A percentile compares a stretch with the other conserved stretches of the same genome.
Conservation (phyloP, 208 protist genomes). For the Leishmania turanica region DNA sequence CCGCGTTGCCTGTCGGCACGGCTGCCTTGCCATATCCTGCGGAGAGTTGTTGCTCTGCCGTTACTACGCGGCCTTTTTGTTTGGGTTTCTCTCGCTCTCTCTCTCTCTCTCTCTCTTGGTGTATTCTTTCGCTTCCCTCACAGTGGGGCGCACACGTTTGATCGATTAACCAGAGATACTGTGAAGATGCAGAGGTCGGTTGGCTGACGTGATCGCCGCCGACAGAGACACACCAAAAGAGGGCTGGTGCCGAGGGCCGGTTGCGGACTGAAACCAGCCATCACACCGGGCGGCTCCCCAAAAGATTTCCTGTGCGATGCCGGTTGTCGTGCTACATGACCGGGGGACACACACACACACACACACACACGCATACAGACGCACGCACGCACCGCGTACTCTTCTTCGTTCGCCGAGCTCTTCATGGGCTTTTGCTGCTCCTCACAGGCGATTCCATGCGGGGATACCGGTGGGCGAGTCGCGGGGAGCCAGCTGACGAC, state of each 20-base stretch:
- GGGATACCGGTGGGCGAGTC: constrained; percentile 90
- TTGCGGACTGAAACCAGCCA: not conserved
- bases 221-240: not conserved
- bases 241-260: not conserved
- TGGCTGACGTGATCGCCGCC: not conserved
- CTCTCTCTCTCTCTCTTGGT: not conserved
- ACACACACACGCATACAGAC: not conserved
- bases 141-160: not conserved
- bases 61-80: not conserved
- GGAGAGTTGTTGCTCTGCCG: not conserved
- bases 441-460: constrained; percentile 84
- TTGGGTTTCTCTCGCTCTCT: not conserved
- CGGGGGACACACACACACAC: not conserved
- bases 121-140: not conserved
- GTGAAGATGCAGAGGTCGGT: constrained; percentile 1
- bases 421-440: too few species aligned
- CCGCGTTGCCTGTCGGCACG: not conserved
- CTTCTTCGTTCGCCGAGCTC: not conserved
- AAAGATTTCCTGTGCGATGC: not conserved
- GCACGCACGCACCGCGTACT: not conserved
- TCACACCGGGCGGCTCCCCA: not conserved
- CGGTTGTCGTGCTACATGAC: not conserved
- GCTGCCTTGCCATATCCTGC: not conserved
- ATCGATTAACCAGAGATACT: not conserved
- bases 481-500: constrained; percentile 80